These are phyloP conservation scores for Daldinia sp. DNA, from an alignment of 2,329 filamentous ascomycete species.

Conservation along the genomic window DNA sequence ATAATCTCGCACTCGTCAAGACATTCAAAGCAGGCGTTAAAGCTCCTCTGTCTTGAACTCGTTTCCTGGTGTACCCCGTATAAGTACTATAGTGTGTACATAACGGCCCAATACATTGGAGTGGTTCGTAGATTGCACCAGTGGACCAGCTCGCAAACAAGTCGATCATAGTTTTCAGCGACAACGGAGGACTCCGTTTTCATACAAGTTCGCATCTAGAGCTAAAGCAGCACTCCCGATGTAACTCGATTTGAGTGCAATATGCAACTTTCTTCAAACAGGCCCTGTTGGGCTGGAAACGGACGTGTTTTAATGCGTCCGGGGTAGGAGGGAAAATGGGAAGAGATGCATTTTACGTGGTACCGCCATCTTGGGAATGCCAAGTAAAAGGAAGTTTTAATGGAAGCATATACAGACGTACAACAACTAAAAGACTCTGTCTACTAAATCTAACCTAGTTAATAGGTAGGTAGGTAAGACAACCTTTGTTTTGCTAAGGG, in stretches of 20 bases:
- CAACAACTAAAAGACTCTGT: neutral
- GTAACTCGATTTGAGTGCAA: constrained; percentile 38
- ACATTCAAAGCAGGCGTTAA: constrained; percentile 24
- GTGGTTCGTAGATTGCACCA: constrained; percentile 10
- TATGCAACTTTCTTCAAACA: constrained; percentile 39
- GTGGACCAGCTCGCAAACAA: constrained; percentile 36
- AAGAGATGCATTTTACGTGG: constrained; percentile 39
- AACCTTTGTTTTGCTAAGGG: constrained; percentile 20
- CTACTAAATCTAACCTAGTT: constrained; percentile 11
- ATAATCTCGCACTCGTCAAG: constrained; percentile 22
- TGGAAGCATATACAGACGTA: constrained; percentile 33
- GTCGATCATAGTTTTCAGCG: constrained; percentile 7
- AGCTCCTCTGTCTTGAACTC: constrained; percentile 31
- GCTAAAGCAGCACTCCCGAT: constrained; percentile 42
- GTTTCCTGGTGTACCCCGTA: constrained; percentile 24
- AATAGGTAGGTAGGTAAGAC: neutral
- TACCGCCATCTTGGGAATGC: constrained; percentile 44
- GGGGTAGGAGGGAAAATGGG: constrained; percentile 24
- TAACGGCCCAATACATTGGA: constrained; percentile 30
- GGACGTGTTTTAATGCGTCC: constrained; percentile 34
- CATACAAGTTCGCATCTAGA: constrained; percentile 18
- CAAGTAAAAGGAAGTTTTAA: constrained; percentile 41
- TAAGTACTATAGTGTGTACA: constrained; percentile 13
- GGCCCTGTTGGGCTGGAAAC: constrained; percentile 37
- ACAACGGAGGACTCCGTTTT: constrained; percentile 32